Evolutionary conservation across 2,329 filamentous ascomycete species (phyloP), one percentile per base, ranked within the genome.

Genomic region (Fusarium sublunatum): DNA sequence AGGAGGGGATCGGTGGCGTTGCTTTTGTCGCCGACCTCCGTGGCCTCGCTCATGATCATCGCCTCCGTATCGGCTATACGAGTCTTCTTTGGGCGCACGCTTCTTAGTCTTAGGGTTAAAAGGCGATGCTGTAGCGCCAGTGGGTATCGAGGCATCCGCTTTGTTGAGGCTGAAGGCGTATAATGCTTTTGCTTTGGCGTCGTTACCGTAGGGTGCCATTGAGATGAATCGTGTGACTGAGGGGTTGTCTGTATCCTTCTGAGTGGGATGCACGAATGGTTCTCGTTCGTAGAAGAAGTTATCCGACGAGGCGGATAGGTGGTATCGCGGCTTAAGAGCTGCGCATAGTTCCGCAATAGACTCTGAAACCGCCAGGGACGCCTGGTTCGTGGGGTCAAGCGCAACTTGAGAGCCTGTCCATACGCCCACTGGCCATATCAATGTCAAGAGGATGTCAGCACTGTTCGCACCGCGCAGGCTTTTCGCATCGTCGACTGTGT

Each of bases 161-260:
- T 83, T 84, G 29, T 91, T 88, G 10, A 97, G 81, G 3, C 82
- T 85, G 73, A 94, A 94, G 7, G 90, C 92, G 69, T 93, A 94
- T 69, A 94, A 82, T 50, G 89, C 86, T 74, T 94, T 97, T 45
- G 91, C 88, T 75, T 96, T 97, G 19, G 81, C 80, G 0, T 84
- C 64, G 70, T 96, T 96, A 53, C 87, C 91, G 70, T 87, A 93
- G 0, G 90, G 83, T 0, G 93, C 93, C 49, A 98, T 81, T 49
- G 93, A 96, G 70, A 98, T 91, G 78, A 99, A 99, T 15, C 95
- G 88, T 2, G 95, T 98, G 9, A 96, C 77, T 2, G 82, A 79
- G 64, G 84, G 83, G 22, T 81, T 77, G 53, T 88, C 82, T 7
- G 74, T 68, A 0, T 79, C 78, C 12, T 77, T 76, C 34, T 76